A percentile compares a stretch with the other conserved stretches of the same genome.
These are phyloP conservation scores for Lentinula detonsa DNA, from an alignment of 768 basidiomycete species.

Conservation along the genomic window DNA sequence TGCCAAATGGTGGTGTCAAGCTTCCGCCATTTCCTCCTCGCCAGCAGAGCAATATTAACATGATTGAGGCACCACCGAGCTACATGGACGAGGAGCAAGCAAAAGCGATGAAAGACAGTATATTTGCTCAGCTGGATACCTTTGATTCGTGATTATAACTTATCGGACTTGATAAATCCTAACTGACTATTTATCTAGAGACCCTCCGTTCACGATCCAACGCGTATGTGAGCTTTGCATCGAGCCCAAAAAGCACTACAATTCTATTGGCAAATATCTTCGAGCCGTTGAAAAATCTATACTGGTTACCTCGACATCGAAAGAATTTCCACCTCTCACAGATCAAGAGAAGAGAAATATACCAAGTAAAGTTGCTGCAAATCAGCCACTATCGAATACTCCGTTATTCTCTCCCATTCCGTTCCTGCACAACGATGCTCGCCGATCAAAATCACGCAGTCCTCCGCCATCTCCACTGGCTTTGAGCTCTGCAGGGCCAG, in stretches of 20 bases:
- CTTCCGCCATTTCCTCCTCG: constrained; percentile 71
- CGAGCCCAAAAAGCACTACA: constrained; percentile 66
- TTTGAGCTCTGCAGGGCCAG: constrained; percentile 33
- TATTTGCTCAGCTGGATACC: constrained; percentile 63
- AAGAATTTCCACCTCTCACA: constrained; percentile 55
- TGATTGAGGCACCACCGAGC: constrained; percentile 48
- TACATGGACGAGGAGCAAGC: constrained; percentile 61
- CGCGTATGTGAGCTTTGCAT: constrained; percentile 79
- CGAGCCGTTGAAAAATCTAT: constrained; percentile 80
- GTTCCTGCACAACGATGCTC: constrained; percentile 79
- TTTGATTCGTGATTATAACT: constrained; percentile 60
- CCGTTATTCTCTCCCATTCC: constrained; percentile 86
- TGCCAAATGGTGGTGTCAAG: constrained; percentile 55
- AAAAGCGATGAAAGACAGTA: constrained; percentile 42
- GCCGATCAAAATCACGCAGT: constrained; percentile 73
- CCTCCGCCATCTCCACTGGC: constrained; percentile 72
- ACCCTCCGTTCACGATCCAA: constrained; percentile 86
- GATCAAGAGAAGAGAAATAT: constrained; percentile 30
- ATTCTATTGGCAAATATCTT: constrained; percentile 77
- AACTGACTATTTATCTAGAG: constrained; percentile 22
- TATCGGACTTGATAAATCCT: background rate
- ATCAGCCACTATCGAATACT: constrained; percentile 55
- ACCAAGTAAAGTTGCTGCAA: constrained; percentile 32
- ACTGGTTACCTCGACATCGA: constrained; percentile 77
- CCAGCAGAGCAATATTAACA: constrained; percentile 39